Evolutionary conservation across 768 basidiomycete genomes (phyloP).

Genomic region (Leucogyrophana mollusca): DNA sequence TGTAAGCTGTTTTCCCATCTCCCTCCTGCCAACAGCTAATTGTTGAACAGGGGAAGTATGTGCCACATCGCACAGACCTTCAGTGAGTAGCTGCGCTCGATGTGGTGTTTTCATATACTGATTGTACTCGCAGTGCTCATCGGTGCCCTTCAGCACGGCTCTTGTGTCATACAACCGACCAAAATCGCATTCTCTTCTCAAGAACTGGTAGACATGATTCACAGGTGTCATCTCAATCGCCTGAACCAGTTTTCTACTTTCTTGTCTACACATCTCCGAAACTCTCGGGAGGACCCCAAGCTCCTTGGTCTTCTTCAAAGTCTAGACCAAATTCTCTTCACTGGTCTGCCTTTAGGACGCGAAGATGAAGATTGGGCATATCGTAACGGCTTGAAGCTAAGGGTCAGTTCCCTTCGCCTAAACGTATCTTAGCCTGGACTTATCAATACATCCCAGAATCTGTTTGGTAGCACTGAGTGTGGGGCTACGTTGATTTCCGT

Average conservation of each 20-base stretch:
- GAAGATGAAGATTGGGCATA: conserved; percentile 77
- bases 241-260: conserved; percentile 74
- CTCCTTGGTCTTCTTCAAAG: conserved; percentile 53
- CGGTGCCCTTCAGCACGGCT: conserved; percentile 68
- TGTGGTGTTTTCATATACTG: conserved; percentile 23
- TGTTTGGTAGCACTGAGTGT: conserved; percentile 82
- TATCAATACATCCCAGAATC: conserved; percentile 47
- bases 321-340: conserved; percentile 65
- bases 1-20: conserved; percentile 46
- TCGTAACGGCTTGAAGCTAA: conserved; percentile 60
- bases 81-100: conserved; percentile 45
- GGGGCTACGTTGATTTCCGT: conserved; percentile 67
- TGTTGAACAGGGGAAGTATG: conserved; percentile 68
- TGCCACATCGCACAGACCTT: conserved; percentile 78
- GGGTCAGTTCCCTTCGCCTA: conserved; percentile 40
- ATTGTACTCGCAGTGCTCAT: conserved; percentile 54
- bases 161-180: conserved; percentile 72
- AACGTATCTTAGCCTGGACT: conserved; percentile 12
- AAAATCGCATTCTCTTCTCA: conserved; percentile 61
- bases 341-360: conserved; percentile 58
- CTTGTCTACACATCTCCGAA: conserved; percentile 61
- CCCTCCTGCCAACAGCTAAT: conserved; percentile 27
- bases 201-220: conserved; percentile 73
- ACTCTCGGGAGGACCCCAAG: conserved; percentile 57
- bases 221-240: conserved; percentile 65